Percentiles rank a stretch among this genome's conserved stretches.
Conservation (phyloP, 2,329 filamentous ascomycete species). For the Trichoderma sp. region DNA sequence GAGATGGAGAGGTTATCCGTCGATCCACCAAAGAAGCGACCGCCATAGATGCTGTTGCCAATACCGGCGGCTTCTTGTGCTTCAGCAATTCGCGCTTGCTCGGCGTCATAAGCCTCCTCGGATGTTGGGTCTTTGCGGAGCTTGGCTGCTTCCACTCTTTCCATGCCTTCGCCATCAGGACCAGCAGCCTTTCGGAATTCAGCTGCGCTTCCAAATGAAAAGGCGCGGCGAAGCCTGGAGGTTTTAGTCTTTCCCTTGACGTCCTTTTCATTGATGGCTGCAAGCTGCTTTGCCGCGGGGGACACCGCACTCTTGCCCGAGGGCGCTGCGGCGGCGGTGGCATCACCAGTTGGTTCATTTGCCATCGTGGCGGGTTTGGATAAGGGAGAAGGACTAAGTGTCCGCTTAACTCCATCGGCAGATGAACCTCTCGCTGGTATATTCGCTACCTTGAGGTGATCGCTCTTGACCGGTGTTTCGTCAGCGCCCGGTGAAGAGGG, state of each 20-base stretch:
- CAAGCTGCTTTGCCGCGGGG: constrained; percentile 78
- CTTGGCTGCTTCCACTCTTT: constrained; percentile 45
- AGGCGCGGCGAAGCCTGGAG: constrained; percentile 80
- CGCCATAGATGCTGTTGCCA: constrained; percentile 89
- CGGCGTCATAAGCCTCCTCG: constrained; percentile 72
- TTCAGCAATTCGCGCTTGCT: constrained; percentile 86
- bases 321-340: constrained; percentile 29
- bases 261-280: constrained; percentile 82
- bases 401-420: constrained; percentile 63
- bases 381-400: constrained; percentile 67
- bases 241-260: constrained; percentile 78
- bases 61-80: constrained; percentile 90
- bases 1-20: constrained; percentile 93
- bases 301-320: constrained; percentile 49
- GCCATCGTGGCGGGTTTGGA: constrained; percentile 68
- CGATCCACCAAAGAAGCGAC: constrained; percentile 81
- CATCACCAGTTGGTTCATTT: constrained; percentile 47
- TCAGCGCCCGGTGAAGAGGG: constrained; percentile 50
- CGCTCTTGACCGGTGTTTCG: constrained; percentile 48
- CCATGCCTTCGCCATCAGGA: constrained; percentile 49
- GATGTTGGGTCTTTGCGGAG: constrained; percentile 63
- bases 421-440: constrained; percentile 62
- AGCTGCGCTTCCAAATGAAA: constrained; percentile 94
- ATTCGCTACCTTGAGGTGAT: constrained; percentile 54
- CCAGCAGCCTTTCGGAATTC: constrained; percentile 77